Base-by-base conservation (phyloP, 1,139 yeast species). In the Hansenula anomala region DNA sequence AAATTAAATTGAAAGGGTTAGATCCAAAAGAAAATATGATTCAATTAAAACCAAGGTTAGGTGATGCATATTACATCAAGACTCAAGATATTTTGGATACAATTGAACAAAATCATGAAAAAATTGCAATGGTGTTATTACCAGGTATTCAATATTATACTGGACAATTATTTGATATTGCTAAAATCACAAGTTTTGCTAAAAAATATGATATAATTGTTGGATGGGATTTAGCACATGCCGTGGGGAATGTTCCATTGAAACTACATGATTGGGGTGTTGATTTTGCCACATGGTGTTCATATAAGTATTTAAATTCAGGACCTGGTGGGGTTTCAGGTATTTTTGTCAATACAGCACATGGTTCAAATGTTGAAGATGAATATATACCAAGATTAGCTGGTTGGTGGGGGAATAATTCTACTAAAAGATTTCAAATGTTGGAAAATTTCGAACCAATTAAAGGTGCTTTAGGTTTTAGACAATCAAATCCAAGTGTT, bases 181-280 rank as follows among this genome's bases (percentile, higher is more conserved):
- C 67, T 37, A 59, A 58, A 14, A 87, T 90, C 49, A 89, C 97
- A 3, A 55, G 56, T 15, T 67, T 66, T 36, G 88, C 81, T 6
- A 78, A 80, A 42, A 49, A 54, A 8, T 59, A 46, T 49, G 49
- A 78, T 1, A 72, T 85, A 28, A 56, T 72, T 3, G 92, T 88
- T 9, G 97, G 97, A 1, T 90, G 97, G 97, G 97, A 90, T 59
- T 69, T 90, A 51, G 97, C 97, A 0, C 97, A 90, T 59, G 96
- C 95, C 1, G 94, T 72, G 1, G 97, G 97, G 2, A 90, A 90
- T 58, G 92, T 87, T 1, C 81, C 80, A 1, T 61, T 90, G 39
- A 53, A 71, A 36, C 64, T 90, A 37, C 97, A 90, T 56, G 87
- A 84, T 36, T 89, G 97, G 96, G 66, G 71, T 37, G 94, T 86